A percentile compares a stretch with the other conserved stretches of the same genome.
Evolutionary conservation across 2,329 filamentous ascomycete genomes (phyloP).

Genomic region (Pyrenophora tritici-repentis): DNA sequence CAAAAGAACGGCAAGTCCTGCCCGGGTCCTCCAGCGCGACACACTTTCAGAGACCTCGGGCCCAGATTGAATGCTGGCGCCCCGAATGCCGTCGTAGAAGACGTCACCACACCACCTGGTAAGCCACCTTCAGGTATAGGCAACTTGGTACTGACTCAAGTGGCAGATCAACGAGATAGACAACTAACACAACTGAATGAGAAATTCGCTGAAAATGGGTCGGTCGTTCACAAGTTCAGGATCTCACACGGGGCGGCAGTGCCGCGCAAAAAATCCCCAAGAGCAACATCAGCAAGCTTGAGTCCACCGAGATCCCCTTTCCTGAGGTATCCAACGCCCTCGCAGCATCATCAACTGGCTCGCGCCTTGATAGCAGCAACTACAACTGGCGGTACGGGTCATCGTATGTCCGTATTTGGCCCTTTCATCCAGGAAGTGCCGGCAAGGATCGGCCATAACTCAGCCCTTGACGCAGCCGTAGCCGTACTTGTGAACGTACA

Average conservation of each 20-base stretch:
- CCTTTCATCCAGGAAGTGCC: slow-evolving; percentile 40
- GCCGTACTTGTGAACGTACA: slow-evolving; percentile 38
- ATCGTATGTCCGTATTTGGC: slow-evolving; percentile 40
- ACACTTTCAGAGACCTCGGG: slow-evolving; percentile 41
- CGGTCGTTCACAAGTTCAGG: slow-evolving; percentile 35
- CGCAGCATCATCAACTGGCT: slow-evolving; percentile 34
- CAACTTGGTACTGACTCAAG: slow-evolving; percentile 1
- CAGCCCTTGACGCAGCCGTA: slow-evolving; percentile 40
- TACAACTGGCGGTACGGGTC: slow-evolving; percentile 33
- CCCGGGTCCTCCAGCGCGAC: slow-evolving; percentile 40
- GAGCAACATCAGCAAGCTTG: slow-evolving; percentile 17
- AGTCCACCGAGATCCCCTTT: slow-evolving; percentile 25
- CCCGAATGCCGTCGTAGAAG: background rate
- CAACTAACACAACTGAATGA: slow-evolving; percentile 32
- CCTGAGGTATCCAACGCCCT: slow-evolving; percentile 30
- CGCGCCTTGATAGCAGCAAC: slow-evolving; percentile 35
- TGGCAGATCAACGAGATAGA: slow-evolving; percentile 19
- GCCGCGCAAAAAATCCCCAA: slow-evolving; percentile 8
- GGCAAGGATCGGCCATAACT: slow-evolving; percentile 37
- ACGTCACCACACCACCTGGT: slow-evolving; percentile 5
- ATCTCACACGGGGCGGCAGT: slow-evolving; percentile 22
- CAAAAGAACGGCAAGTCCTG: slow-evolving; percentile 42
- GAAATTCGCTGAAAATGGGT: slow-evolving; percentile 33
- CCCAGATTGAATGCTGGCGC: slow-evolving; percentile 19
- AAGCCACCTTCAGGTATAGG: background rate